Evolutionary conservation across 2,329 filamentous ascomycete species (phyloP).

Genomic region (Shiraia sp.): DNA sequence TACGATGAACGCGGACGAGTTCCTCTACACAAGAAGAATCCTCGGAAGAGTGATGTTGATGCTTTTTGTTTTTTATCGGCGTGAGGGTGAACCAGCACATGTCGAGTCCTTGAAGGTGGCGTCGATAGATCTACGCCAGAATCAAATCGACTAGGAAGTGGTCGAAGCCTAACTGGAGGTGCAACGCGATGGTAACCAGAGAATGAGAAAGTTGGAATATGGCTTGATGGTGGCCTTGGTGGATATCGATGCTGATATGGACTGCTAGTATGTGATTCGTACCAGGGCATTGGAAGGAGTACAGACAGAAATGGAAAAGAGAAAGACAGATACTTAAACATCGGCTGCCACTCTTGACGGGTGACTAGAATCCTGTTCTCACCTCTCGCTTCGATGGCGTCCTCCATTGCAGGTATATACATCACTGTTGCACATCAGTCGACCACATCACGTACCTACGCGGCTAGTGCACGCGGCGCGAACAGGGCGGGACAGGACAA

Average conservation of each 20-base stretch:
- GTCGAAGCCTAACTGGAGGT: slow-evolving; percentile 23
- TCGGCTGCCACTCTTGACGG: slow-evolving; percentile 12
- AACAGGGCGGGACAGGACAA: slow-evolving; percentile 7
- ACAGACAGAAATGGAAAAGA: slow-evolving; percentile 8
- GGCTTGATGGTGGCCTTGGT: slow-evolving; percentile 24
- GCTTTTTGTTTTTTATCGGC: slow-evolving; percentile 24
- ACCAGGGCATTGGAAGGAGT: slow-evolving; percentile 24
- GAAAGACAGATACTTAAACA: slow-evolving; percentile 20
- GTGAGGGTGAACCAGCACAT: slow-evolving; percentile 42
- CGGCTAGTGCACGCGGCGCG: slow-evolving; percentile 19
- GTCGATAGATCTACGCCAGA: slow-evolving; percentile 12
- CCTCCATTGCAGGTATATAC: slow-evolving; percentile 19
- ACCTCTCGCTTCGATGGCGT: slow-evolving; percentile 14
- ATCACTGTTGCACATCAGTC: slow-evolving; percentile 19
- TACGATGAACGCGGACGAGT: slow-evolving; percentile 32
- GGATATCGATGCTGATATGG: slow-evolving; percentile 17
- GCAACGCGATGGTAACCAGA: slow-evolving; percentile 27
- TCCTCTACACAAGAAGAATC: slow-evolving; percentile 31
- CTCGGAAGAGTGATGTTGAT: slow-evolving; percentile 17
- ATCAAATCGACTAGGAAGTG: slow-evolving; percentile 24
- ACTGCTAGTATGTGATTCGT: slow-evolving; percentile 12
- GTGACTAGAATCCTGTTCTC: slow-evolving; percentile 10
- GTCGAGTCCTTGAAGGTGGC: slow-evolving; percentile 6
- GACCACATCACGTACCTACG: slow-evolving; percentile 17
- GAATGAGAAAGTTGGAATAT: slow-evolving; percentile 19